Conservation (phyloP, 345 rosid species). For the Hibiscus tridactylites region DNA sequence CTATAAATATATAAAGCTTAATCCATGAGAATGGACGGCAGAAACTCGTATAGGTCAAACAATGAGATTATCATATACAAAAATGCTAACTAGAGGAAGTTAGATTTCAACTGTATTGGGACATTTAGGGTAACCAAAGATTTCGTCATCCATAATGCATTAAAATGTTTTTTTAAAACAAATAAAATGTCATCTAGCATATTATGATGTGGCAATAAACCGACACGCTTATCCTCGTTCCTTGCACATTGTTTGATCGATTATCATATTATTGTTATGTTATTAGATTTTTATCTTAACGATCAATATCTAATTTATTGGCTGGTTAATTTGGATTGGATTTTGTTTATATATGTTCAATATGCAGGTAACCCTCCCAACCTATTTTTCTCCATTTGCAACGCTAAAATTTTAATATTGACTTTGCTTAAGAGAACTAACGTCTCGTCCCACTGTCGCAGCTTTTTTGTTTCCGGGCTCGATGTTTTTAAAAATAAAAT, state of each 20-base stretch:
- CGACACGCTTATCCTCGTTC: not conserved
- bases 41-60: no score
- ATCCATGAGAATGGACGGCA: conserved; percentile 10
- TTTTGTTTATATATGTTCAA: no score
- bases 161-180: not conserved
- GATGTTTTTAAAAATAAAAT: no score
- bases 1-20: not conserved
- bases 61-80: not conserved
- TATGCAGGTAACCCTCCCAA: no score
- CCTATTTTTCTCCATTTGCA: no score
- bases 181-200: not conserved
- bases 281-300: not conserved
- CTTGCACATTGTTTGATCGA: not conserved
- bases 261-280: not conserved
- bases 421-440: no score
- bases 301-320: no score
- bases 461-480: no score
- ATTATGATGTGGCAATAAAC: not conserved
- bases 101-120: not conserved
- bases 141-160: conserved; percentile 9
- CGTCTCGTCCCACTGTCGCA: no score
- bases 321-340: no score
- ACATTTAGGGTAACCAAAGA: not conserved
- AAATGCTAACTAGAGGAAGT: not conserved
- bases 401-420: no score